Evolutionary conservation across 768 basidiomycete genomes (phyloP).

Genomic region (Trametes cubensis): DNA sequence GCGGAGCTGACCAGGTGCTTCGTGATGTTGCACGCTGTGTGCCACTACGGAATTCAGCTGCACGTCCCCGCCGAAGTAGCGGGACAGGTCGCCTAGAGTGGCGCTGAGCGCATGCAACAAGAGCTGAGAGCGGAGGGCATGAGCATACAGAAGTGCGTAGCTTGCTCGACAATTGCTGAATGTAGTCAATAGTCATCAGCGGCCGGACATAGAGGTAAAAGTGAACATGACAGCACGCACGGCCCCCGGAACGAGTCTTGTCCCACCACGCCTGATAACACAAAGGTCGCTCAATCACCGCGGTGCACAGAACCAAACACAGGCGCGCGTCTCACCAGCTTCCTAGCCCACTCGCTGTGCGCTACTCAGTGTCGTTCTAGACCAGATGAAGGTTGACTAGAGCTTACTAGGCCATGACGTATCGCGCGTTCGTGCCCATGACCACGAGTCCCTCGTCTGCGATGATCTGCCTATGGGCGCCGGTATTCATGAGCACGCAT

Average conservation of each 20-base stretch:
- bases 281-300: not conserved
- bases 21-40: conserved; percentile 47
- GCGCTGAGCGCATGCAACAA: not conserved
- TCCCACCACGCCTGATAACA: conserved; percentile 28
- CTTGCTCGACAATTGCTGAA: conserved; percentile 40
- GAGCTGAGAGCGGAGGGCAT: not conserved
- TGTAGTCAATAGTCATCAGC: not conserved
- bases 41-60: conserved; percentile 37
- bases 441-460: conserved; percentile 51
- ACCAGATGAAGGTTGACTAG: not conserved
- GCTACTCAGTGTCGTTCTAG: not conserved
- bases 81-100: conserved; percentile 41
- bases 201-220: not conserved
- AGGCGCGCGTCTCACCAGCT: conserved; percentile 15
- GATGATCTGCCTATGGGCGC: conserved; percentile 41
- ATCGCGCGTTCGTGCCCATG: conserved; percentile 54
- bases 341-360: conserved; percentile 30
- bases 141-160: conserved; percentile 45
- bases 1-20: conserved; percentile 45
- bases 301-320: not conserved
- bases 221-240: conserved; percentile 18
- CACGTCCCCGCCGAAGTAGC: conserved; percentile 53
- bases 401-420: conserved; percentile 43
- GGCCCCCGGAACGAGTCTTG: conserved; percentile 32
- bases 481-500: not conserved